Percentiles rank a stretch among this genome's conserved stretches.
Evolutionary conservation across 805 yeast species (phyloP).

Genomic region (Wickerhamiella kazuoi): DNA sequence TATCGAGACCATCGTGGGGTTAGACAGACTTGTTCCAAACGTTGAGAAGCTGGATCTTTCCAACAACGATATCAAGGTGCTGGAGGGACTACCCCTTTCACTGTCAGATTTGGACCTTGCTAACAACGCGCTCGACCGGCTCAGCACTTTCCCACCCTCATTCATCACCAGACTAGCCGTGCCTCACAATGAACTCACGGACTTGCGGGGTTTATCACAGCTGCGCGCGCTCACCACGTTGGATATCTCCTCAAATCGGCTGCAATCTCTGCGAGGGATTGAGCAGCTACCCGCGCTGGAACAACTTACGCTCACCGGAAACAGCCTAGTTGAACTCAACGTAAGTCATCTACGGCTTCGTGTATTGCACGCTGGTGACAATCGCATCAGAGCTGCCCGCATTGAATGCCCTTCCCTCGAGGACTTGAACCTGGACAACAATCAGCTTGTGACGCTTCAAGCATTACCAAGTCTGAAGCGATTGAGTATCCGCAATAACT

Average conservation of each 20-base stretch:
- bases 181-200: constrained; percentile 9
- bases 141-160: constrained; percentile 10
- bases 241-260: constrained; percentile 11
- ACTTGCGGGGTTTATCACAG: constrained; percentile 10
- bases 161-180: constrained; percentile 12
- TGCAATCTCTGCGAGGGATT: constrained; percentile 9
- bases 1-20: constrained; percentile 11
- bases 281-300: constrained; percentile 10
- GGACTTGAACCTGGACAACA: constrained; percentile 9
- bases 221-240: constrained; percentile 12
- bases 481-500: constrained; percentile 10
- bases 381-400: constrained; percentile 8
- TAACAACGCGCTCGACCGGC: constrained; percentile 7
- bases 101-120: constrained; percentile 10
- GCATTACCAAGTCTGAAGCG: constrained; percentile 9
- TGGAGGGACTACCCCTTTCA: constrained; percentile 13
- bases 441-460: constrained; percentile 8
- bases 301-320: constrained; percentile 10
- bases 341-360: constrained; percentile 8
- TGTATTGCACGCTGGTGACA: constrained; percentile 11
- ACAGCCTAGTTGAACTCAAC: constrained; percentile 8
- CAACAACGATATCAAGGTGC: constrained; percentile 8
- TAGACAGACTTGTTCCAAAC: constrained; percentile 11
- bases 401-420: constrained; percentile 12
- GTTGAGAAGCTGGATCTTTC: constrained; percentile 8